These are phyloP conservation scores for Cornus kousa DNA, from an alignment of 148 eudicot genomes.

Conservation along the genomic window DNA sequence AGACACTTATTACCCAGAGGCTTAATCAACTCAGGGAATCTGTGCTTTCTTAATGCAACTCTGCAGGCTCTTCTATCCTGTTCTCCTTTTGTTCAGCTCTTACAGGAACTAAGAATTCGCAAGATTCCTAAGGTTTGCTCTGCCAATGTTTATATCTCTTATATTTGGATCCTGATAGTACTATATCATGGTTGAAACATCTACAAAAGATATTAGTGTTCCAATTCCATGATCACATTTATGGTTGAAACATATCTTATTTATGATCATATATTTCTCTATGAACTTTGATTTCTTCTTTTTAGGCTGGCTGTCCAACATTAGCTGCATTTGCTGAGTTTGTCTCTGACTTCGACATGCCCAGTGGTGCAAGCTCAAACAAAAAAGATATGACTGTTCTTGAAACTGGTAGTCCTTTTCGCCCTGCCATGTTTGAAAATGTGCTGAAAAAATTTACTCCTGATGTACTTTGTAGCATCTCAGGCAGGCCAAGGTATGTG, in stretches of 20 bases:
- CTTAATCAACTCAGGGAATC: conserved; percentile 82
- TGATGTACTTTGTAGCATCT: conserved; percentile 65
- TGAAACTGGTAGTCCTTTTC: conserved; percentile 77
- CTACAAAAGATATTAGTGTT: neutral
- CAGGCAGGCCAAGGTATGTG: conserved; percentile 79
- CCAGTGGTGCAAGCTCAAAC: conserved; percentile 42
- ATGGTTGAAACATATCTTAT: neutral
- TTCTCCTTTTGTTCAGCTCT: conserved; percentile 82
- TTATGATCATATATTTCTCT: neutral
- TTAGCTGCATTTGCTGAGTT: conserved; percentile 71
- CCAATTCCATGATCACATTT: no score
- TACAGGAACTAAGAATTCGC: conserved; percentile 65
- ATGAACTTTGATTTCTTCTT: neutral
- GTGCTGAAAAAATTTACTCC: conserved; percentile 86
- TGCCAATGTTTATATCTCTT: neutral
- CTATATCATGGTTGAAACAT: neutral
- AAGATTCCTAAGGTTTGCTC: conserved; percentile 63
- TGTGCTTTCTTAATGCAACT: conserved; percentile 92
- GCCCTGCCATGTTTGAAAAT: conserved; percentile 76
- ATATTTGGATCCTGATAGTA: neutral
- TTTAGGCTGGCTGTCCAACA: conserved; percentile 75
- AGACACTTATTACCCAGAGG: conserved; percentile 74
- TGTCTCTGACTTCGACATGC: conserved; percentile 62
- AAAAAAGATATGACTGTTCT: conserved; percentile 42
- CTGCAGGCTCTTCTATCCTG: conserved; percentile 89